phyloP scores from a whole-genome alignment of 2,329 filamentous ascomycete genomes.

The Xylariaceae sp. region DNA sequence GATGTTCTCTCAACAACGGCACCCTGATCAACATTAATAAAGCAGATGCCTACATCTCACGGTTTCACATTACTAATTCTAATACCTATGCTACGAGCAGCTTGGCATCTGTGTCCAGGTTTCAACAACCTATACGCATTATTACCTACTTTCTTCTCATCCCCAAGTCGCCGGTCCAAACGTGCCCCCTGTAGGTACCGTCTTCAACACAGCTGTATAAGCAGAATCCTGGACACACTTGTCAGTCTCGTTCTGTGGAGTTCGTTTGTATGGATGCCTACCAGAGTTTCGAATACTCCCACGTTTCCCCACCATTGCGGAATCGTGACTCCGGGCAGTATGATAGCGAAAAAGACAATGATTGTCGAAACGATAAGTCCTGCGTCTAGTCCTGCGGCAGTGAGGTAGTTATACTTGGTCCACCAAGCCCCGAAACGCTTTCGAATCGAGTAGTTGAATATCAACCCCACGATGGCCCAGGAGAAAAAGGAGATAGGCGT shows the following conservation, averaged over 20 bases:
- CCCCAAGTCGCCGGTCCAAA: slow-evolving; percentile 39
- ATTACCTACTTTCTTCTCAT: neutral
- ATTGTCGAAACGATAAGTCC: slow-evolving; percentile 37
- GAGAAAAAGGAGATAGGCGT: slow-evolving; percentile 54
- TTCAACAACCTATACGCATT: neutral
- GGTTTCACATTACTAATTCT: neutral
- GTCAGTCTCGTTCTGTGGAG: slow-evolving; percentile 24
- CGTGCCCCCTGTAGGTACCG: slow-evolving; percentile 30
- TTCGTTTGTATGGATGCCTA: slow-evolving; percentile 32
- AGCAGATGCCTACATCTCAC: neutral
- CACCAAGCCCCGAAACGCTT: slow-evolving; percentile 55
- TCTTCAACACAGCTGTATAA: slow-evolving; percentile 30
- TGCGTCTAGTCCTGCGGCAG: slow-evolving; percentile 37
- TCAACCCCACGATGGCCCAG: slow-evolving; percentile 52
- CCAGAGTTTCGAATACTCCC: slow-evolving; percentile 35
- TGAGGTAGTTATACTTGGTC: slow-evolving; percentile 43
- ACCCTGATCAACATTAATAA: neutral
- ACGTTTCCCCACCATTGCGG: slow-evolving; percentile 51
- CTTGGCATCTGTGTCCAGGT: neutral
- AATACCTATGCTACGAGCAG: neutral
- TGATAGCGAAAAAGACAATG: slow-evolving; percentile 36
- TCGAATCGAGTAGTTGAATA: slow-evolving; percentile 55
- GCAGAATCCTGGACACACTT: slow-evolving; percentile 30
- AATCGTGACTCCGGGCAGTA: slow-evolving; percentile 34
- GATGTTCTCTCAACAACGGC: neutral